phyloP scores from a whole-genome alignment of 306 rosid species.

The Neltuma alba region DNA sequence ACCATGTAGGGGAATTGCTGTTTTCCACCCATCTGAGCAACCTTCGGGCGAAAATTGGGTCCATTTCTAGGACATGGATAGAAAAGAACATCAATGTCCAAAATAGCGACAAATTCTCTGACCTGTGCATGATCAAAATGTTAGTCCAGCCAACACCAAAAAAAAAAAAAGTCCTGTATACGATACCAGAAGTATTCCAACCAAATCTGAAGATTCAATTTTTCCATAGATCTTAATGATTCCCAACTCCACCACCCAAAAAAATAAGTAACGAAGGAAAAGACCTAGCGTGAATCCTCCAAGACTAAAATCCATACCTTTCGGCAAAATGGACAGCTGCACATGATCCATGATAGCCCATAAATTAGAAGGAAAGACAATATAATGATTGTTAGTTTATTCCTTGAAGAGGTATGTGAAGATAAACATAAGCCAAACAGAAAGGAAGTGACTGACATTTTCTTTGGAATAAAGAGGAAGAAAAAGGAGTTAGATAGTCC shows the following conservation, averaged over 20 bases:
- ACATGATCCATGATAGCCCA: constrained; percentile 41
- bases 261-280: neutral
- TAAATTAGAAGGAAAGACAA: constrained; percentile 25
- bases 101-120: constrained; percentile 86
- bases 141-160: constrained; percentile 37
- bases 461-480: constrained; percentile 7
- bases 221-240: constrained; percentile 8
- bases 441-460: constrained; percentile 1
- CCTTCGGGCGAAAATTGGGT: constrained; percentile 91
- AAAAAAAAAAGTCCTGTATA: constrained; percentile 21
- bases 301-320: constrained; percentile 61
- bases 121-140: constrained; percentile 58
- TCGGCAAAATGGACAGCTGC: constrained; percentile 97
- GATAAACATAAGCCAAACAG: neutral
- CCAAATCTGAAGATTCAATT: constrained; percentile 19
- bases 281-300: constrained; percentile 17
- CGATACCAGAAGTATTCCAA: constrained; percentile 19
- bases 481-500: constrained; percentile 1
- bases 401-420: constrained; percentile 10
- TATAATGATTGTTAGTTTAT: constrained; percentile 45
- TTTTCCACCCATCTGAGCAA: constrained; percentile 85
- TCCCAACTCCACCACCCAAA: neutral
- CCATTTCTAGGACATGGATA: constrained; percentile 96
- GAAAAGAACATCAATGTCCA: constrained; percentile 91
- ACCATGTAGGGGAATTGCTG: constrained; percentile 97